Evolutionary conservation across 2,329 filamentous ascomycete species (phyloP), one percentile per base, ranked within the genome.

Genomic region (Aspergillus sp.): DNA sequence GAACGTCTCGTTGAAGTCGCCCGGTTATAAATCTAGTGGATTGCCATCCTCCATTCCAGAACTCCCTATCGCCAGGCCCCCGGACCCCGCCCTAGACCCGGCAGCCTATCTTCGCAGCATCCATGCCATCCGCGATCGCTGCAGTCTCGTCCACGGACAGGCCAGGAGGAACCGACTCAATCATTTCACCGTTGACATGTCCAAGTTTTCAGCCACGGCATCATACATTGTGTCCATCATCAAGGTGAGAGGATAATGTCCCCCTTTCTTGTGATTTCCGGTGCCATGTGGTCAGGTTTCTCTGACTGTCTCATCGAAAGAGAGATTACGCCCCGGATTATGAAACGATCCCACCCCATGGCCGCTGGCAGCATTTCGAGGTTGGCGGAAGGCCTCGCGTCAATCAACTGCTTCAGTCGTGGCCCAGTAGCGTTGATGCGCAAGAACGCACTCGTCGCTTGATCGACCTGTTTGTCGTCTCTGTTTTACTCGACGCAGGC

Each of bases 181-280:
- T 57, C 90, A 96, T 65, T 96, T 96, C 59, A 84, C 87, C 54
- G 88, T 95, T 42, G 90, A 96, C 67, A 81, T 90, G 76, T 70
- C 69, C 69, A 94, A 91, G 68, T 91, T 95, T 64, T 70, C 76
- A 41, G 86, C 91, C 54, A 91, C 91, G 1, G 88, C 90, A 9
- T 79, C 79, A 40, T 95, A 94, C 64, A 86, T 95, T 7, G 83
- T 91, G n/a, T 83, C 86, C 36, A 91, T 96, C 53, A 94, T 96
- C 73, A 95, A 94, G 85, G 89, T 90, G 72, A 55, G 51, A 8
- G 12, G 32, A 35, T 29, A n/a, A 7, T 28, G 7, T 28, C 33
- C 29, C 30, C 12, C n/a, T 29, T 42, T 32, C 29, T 7, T 41
- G 43, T 45, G 19, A 19, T 19, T 19, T 19, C 19, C 19, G 19